Conservation (phyloP, 2,329 filamentous ascomycete genomes). For the Aspergillus texensis region DNA sequence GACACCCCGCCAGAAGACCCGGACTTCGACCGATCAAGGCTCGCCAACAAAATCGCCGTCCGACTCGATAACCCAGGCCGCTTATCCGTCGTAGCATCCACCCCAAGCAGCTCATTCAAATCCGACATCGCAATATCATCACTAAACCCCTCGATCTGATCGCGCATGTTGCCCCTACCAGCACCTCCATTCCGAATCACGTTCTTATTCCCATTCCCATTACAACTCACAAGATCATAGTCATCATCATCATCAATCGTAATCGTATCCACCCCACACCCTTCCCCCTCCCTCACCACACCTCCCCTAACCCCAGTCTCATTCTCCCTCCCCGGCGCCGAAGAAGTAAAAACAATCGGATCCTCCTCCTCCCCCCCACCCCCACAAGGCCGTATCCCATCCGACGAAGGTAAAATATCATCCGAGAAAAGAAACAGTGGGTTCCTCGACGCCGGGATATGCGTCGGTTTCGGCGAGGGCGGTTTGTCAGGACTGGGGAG, state of each 20-base stretch:
- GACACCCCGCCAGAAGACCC: constrained; percentile 5
- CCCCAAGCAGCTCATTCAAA: constrained; percentile 29
- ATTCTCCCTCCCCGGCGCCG: constrained; percentile 32
- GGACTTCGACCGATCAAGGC: constrained; percentile 25
- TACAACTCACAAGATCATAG: neutral
- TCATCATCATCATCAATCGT: constrained; percentile 36
- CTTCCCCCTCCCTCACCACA: neutral
- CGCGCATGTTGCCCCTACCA: neutral
- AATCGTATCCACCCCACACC: constrained; percentile 30
- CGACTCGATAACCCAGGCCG: constrained; percentile 39
- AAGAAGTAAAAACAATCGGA: constrained; percentile 48
- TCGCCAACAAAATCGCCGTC: constrained; percentile 45
- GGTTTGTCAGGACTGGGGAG: neutral
- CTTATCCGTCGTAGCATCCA: constrained; percentile 18
- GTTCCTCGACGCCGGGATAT: constrained; percentile 9
- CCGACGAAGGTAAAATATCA: constrained; percentile 24
- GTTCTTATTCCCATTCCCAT: no score
- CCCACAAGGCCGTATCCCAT: constrained; percentile 16
- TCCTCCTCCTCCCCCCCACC: constrained; percentile 34
- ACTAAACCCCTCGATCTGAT: constrained; percentile 38
- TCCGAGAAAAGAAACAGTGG: constrained; percentile 32
- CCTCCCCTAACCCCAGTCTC: neutral
- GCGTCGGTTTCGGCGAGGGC: constrained; percentile 4
- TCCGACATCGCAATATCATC: constrained; percentile 31
- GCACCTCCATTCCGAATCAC: neutral